Conservation (phyloP, 106 monocot species). For the Narthecium ossifragum region DNA sequence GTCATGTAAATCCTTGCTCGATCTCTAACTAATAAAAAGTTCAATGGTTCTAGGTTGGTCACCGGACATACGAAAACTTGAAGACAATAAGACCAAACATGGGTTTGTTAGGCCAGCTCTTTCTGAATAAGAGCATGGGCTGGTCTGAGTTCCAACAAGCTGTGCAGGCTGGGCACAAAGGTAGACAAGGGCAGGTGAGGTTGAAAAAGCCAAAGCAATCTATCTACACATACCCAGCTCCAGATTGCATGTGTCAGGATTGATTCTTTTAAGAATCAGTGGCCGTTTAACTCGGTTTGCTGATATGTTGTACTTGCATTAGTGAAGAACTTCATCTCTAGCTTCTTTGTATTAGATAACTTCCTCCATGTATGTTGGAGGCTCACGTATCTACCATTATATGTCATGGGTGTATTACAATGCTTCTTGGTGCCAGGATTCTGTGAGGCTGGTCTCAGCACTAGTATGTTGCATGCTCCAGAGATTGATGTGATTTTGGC, state of each 20-base stretch:
- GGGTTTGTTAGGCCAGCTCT: conserved; percentile 63
- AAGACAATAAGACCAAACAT: conserved; percentile 80
- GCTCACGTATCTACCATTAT: too few relatives aligned
- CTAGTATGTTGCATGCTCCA: too few relatives aligned
- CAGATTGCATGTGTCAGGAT: conserved; percentile 80
- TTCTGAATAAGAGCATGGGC: conserved; percentile 70
- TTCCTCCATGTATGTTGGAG: too few relatives aligned
- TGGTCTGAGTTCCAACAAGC: conserved; percentile 64
- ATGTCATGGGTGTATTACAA: too few relatives aligned
- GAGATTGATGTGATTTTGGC: too few relatives aligned
- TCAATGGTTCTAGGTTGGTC: conserved; percentile 38
- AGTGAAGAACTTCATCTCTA: too few relatives aligned
- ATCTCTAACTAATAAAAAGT: background rate
- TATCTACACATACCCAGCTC: conserved; percentile 77
- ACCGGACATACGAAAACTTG: conserved; percentile 64
- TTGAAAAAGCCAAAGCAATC: conserved; percentile 74
- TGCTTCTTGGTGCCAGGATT: too few relatives aligned
- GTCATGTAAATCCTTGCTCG: background rate
- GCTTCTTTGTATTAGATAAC: too few relatives aligned
- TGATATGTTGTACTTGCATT: too few relatives aligned
- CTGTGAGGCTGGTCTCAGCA: too few relatives aligned
- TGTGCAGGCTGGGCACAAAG: conserved; percentile 55
- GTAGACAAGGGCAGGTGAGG: conserved; percentile 60
- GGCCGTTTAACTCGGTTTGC: too few relatives aligned
- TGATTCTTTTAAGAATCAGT: conserved; percentile 9